Conservation (phyloP, 768 basidiomycete genomes). For the Glaciozyma martinii region DNA sequence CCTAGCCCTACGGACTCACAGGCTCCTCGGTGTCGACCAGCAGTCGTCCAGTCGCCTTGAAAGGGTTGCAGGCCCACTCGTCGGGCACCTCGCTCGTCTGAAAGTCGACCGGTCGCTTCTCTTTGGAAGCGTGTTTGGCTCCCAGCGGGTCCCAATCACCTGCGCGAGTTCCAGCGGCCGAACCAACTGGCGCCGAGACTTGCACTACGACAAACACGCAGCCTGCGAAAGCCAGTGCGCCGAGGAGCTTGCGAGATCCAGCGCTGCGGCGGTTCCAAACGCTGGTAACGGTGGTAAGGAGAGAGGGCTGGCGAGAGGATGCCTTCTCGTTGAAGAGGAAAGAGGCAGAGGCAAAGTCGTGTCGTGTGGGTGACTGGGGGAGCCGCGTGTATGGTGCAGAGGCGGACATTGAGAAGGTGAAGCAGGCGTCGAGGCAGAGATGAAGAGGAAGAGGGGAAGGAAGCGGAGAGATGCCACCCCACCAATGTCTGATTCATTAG, state of each 20-base stretch:
- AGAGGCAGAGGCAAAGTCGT: not conserved
- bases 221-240: no score
- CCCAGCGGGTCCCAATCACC: not conserved
- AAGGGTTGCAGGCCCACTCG: conserved; percentile 29
- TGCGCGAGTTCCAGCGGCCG: not conserved
- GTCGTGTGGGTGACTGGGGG: not conserved
- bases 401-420: no score
- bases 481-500: no score
- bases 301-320: not conserved
- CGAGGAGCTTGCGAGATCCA: no score
- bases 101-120: conserved; percentile 11
- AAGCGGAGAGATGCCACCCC: no score
- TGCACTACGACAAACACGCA: no score
- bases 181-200: not conserved
- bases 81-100: conserved; percentile 20
- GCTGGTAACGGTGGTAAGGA: not conserved
- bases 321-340: not conserved
- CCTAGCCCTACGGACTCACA: not conserved
- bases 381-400: not conserved
- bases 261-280: not conserved
- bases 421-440: no score
- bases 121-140: no score
- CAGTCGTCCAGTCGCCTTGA: conserved; percentile 24
- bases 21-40: conserved; percentile 6
- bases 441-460: no score